A percentile compares a stretch with the other conserved stretches of the same genome.
Conservation (phyloP, 352 stramenopile genomes). For the Globisporangium spiculum region DNA sequence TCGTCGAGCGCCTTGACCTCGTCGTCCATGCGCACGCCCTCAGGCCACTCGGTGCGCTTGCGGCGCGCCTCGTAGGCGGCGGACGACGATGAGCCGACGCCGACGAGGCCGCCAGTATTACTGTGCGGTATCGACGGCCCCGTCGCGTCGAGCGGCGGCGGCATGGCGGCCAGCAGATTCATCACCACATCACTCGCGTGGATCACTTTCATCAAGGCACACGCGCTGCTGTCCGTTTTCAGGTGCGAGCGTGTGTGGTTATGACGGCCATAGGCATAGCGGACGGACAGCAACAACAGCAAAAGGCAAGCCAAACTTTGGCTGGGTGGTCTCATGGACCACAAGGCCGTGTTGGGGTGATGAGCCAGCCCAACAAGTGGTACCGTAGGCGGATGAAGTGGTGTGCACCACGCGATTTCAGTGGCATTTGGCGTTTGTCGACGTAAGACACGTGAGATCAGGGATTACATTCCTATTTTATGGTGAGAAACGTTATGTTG, state of each 20-base stretch:
- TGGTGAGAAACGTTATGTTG: neutral
- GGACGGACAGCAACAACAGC: neutral
- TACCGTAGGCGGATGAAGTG: neutral
- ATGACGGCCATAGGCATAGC: neutral
- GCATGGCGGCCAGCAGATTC: slow-evolving; percentile 20
- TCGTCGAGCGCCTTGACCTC: slow-evolving; percentile 58
- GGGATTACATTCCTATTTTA: neutral
- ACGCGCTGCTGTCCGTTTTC: slow-evolving; percentile 17
- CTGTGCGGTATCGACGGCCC: neutral
- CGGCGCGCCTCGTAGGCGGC: slow-evolving; percentile 41
- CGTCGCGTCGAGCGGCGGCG: slow-evolving; percentile 10
- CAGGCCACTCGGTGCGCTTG: slow-evolving; percentile 49
- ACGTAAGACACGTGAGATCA: neutral
- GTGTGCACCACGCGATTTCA: neutral
- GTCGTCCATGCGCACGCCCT: slow-evolving; percentile 44
- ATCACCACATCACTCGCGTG: slow-evolving; percentile 20
- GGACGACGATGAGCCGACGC: neutral
- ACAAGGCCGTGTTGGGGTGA: neutral
- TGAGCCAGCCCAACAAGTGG: neutral
- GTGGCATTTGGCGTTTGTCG: neutral
- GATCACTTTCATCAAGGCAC: slow-evolving; percentile 22
- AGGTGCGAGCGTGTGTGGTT: slow-evolving; percentile 19
- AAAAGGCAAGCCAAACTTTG: neutral
- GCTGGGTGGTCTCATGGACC: neutral
- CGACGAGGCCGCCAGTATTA: slow-evolving; percentile 2